Evolutionary conservation across 306 rosid species (phyloP).

Genomic region (Prinsepia uniflora): DNA sequence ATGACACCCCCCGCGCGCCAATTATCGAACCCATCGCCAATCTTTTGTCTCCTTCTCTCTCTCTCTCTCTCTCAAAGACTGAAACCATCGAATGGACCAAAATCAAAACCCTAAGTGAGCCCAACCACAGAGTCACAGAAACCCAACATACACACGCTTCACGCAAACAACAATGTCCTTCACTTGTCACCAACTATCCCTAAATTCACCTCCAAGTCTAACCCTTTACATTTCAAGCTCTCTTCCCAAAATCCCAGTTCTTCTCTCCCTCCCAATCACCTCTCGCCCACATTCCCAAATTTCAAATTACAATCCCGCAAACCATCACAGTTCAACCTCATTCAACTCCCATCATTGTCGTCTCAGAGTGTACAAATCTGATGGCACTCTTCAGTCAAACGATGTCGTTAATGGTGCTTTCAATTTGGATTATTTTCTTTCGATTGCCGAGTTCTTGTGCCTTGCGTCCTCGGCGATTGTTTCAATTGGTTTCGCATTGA

Average conservation of each 20-base stretch:
- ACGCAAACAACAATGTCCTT: conserved; percentile 42
- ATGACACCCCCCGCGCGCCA: conserved; percentile 16
- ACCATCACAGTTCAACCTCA: conserved; percentile 15
- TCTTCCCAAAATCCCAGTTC: conserved; percentile 25
- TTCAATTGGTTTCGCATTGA: conserved; percentile 34
- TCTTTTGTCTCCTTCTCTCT: background rate
- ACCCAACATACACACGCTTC: background rate
- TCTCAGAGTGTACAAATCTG: conserved; percentile 33
- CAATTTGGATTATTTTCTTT: conserved; percentile 51
- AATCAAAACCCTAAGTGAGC: conserved; percentile 12
- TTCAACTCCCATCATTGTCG: conserved; percentile 17
- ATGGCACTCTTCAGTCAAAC: conserved; percentile 9
- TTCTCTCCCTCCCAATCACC: conserved; percentile 29
- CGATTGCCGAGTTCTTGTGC: conserved; percentile 50
- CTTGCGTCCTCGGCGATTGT: conserved; percentile 51
- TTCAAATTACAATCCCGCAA: conserved; percentile 20
- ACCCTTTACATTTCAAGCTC: conserved; percentile 23
- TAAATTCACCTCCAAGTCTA: conserved; percentile 34
- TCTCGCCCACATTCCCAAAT: conserved; percentile 28
- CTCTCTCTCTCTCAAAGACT: background rate
- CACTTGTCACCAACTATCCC: conserved; percentile 32
- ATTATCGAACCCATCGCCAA: conserved; percentile 30
- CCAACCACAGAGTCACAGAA: conserved; percentile 2
- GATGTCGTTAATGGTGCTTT: conserved; percentile 20
- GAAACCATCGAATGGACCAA: conserved; percentile 2